phyloP scores from a whole-genome alignment of 805 yeast species.

The Candida broadrunensis region DNA sequence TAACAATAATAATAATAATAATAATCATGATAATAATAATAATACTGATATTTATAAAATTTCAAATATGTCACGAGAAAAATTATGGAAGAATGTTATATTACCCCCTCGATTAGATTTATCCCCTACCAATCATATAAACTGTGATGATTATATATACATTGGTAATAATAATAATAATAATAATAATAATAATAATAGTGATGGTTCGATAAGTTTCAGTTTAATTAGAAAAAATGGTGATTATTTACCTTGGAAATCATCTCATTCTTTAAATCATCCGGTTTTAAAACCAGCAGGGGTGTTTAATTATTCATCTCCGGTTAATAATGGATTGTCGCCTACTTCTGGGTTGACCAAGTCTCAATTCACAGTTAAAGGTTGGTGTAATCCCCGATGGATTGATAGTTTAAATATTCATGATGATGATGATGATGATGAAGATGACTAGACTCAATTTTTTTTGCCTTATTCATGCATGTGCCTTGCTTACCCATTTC shows the following conservation, averaged over 20 bases:
- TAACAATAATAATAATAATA: slow-evolving; percentile 12
- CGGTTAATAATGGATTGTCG: slow-evolving; percentile 25
- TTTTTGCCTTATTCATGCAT: no score
- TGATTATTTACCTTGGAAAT: slow-evolving; percentile 22
- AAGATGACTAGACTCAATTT: no score
- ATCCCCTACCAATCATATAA: slow-evolving; percentile 17
- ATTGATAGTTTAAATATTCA: slow-evolving; percentile 6
- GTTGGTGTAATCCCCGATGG: slow-evolving; percentile 51
- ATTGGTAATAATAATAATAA: slow-evolving; percentile 16
- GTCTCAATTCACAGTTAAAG: slow-evolving; percentile 48
- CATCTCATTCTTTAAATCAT: neutral
- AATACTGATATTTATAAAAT: slow-evolving; percentile 26
- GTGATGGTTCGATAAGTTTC: neutral
- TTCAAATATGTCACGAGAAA: slow-evolving; percentile 44
- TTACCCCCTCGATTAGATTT: slow-evolving; percentile 50
- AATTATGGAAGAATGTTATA: slow-evolving; percentile 52
- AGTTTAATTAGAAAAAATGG: slow-evolving; percentile 18
- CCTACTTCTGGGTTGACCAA: slow-evolving; percentile 38
- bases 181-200: neutral
- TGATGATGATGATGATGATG: no score
- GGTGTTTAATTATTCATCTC: slow-evolving; percentile 14
- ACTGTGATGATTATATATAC: slow-evolving; percentile 18
- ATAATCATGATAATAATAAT: slow-evolving; percentile 25
- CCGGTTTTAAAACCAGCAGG: slow-evolving; percentile 32
- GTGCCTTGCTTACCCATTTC: no score